A percentile compares a stretch with the other conserved stretches of the same genome.
Conservation (phyloP, 441 rosid species). For the Aleurites moluccanus region DNA sequence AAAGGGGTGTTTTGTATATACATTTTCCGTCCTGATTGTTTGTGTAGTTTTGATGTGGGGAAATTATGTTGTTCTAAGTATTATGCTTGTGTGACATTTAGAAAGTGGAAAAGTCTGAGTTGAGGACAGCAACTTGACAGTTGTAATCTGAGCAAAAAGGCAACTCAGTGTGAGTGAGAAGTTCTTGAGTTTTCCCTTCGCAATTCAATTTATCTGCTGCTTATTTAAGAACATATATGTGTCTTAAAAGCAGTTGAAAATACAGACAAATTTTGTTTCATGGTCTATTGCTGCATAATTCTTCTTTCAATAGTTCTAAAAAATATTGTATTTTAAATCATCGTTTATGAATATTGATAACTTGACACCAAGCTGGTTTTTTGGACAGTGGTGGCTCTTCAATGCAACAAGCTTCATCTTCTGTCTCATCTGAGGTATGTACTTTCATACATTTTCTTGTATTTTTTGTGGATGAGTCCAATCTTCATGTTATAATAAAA, state of each 20-base stretch:
- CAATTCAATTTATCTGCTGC: neutral
- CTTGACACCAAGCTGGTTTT: neutral
- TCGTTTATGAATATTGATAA: neutral
- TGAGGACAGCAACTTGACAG: neutral
- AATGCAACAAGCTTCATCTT: slow-evolving; percentile 54
- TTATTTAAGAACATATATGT: neutral
- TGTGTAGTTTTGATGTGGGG: neutral
- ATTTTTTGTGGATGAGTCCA: neutral
- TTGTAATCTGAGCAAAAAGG: neutral
- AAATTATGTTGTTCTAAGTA: neutral
- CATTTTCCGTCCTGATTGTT: neutral
- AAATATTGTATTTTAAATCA: neutral
- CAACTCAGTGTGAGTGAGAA: neutral
- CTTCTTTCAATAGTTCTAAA: neutral
- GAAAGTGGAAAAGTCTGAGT: neutral
- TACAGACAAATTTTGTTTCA: neutral
- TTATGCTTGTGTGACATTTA: neutral
- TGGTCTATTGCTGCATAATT: neutral
- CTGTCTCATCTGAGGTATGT: slow-evolving; percentile 63
- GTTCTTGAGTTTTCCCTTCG: neutral
- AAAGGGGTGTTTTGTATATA: neutral
- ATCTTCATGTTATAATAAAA: neutral
- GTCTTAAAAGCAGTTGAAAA: slow-evolving; percentile 9
- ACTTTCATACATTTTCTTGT: neutral
- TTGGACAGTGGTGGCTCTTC: slow-evolving; percentile 45